Conservation (phyloP, 345 rosid genomes). For the Clausena lansium region DNA sequence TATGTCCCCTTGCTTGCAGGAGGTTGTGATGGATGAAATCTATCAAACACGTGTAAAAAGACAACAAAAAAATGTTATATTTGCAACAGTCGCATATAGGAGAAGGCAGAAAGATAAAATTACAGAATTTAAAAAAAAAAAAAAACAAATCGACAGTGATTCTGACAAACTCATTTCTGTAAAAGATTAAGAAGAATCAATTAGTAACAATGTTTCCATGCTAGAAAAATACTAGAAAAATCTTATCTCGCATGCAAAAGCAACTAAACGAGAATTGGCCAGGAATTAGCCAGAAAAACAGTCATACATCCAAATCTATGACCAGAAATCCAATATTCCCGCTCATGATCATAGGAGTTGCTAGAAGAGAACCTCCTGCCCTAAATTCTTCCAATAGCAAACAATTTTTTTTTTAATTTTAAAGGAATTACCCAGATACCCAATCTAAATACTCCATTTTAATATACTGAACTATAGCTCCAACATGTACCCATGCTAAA, state of each 20-base stretch:
- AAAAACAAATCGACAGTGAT: not conserved
- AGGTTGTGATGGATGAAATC: constrained; percentile 61
- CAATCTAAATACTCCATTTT: constrained; percentile 1
- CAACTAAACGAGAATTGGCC: not conserved
- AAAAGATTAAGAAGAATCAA: not conserved
- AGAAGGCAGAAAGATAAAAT: constrained; percentile 2
- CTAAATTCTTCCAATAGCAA: not conserved
- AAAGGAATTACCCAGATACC: not conserved
- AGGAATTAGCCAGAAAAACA: not conserved
- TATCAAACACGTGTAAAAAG: constrained; percentile 21
- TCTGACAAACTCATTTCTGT: not conserved
- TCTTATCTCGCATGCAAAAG: not conserved
- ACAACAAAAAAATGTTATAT: not conserved
- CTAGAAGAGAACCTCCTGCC: not conserved
- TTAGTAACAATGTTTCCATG: not conserved
- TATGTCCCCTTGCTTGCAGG: constrained; percentile 76
- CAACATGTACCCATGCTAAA: not conserved
- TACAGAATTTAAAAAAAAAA: too few species aligned
- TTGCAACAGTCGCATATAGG: not conserved
- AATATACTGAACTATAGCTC: not conserved
- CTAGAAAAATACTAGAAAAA: not conserved
- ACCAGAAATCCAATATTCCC: not conserved
- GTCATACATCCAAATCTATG: not conserved
- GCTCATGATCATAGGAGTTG: not conserved
- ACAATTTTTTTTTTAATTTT: not conserved